Base-by-base conservation (phyloP, 768 basidiomycete species). In the Trametes meyenii region DNA sequence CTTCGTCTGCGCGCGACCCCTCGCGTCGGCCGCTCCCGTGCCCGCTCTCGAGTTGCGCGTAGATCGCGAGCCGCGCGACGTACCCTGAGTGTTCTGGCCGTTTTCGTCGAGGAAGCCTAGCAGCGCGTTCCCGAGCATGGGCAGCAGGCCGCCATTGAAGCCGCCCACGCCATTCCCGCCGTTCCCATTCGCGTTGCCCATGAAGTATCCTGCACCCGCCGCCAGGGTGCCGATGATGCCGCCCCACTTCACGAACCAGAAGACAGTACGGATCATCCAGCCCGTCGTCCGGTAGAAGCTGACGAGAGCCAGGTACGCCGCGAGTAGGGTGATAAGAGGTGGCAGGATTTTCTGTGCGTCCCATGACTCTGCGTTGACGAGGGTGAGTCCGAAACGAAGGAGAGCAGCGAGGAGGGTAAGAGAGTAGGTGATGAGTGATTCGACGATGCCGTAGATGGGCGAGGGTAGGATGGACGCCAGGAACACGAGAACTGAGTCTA, bases 161-260 rank as follows among this genome's bases (percentile, higher is more conserved):
- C 63, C 66, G 24, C 72, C 74, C 13, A 71, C 73, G 13, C 78
- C 69, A 42, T 72, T 76, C 57, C 73, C 75, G 29, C 70, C 74
- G 50, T 66, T 62, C 16, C 66, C 69, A 29, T 70, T 57, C n/a
- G 70, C 66, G 58, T 61, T 64, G 11, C 77, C 80, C 71, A 83
- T 72, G 50, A 83, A 73, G 81, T 83, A 90, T 11, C 84, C 85
- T 16, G 75, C 70, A 8, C 77, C 79, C 6, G 81, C 86, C n/a
- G 82, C 79, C 8, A 87, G 67, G 2, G 78, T 73, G 13, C 78
- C 81, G 10, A 90, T 61, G 49, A 94, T 74, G 12, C 78, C 74
- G 23, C 87, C 88, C 91, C 91, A 94, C 74, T 94, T 94, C 67
- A 89, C 71, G 67, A 90, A 81, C 79, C 83, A 91, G 65, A 91